A percentile compares a stretch with the other conserved stretches of the same genome.
Conservation (phyloP, 2,329 filamentous ascomycete genomes). For the Botrytis medusae region DNA sequence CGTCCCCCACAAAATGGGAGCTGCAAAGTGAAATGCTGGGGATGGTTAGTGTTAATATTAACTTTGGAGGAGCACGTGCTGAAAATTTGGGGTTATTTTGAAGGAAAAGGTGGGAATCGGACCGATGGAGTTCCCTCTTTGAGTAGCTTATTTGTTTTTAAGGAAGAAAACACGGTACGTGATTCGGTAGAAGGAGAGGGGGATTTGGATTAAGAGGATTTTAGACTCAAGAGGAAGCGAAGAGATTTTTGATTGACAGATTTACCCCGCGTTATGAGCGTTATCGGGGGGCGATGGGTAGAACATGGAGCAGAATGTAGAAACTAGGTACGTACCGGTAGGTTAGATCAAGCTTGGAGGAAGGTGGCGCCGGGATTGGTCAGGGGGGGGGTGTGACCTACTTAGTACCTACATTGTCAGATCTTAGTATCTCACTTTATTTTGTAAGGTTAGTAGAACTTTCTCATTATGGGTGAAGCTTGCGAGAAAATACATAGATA, state of each 20-base stretch:
- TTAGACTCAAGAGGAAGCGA: constrained; percentile 1
- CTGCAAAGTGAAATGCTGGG: constrained; percentile 3
- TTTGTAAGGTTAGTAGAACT: background rate
- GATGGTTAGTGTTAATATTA: background rate
- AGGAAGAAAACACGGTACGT: background rate
- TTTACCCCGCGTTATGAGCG: constrained; percentile 2
- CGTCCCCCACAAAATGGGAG: constrained; percentile 5
- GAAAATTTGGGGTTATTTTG: background rate
- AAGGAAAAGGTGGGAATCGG: constrained; percentile 1
- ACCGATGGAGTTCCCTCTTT: background rate
- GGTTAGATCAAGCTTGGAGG: background rate
- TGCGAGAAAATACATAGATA: background rate
- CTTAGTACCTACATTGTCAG: background rate
- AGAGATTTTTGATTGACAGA: background rate
- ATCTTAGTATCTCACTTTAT: background rate
- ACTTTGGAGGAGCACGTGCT: constrained; percentile 1
- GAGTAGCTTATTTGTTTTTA: background rate
- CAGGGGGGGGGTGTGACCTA: background rate
- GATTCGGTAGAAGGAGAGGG: background rate
- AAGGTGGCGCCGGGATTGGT: background rate
- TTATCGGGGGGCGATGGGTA: background rate
- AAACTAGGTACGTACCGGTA: background rate
- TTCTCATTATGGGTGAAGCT: background rate
- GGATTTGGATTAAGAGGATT: background rate
- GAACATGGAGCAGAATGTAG: background rate